phyloP scores from a whole-genome alignment of 805 yeast species.

The Starmerella bacillaris region DNA sequence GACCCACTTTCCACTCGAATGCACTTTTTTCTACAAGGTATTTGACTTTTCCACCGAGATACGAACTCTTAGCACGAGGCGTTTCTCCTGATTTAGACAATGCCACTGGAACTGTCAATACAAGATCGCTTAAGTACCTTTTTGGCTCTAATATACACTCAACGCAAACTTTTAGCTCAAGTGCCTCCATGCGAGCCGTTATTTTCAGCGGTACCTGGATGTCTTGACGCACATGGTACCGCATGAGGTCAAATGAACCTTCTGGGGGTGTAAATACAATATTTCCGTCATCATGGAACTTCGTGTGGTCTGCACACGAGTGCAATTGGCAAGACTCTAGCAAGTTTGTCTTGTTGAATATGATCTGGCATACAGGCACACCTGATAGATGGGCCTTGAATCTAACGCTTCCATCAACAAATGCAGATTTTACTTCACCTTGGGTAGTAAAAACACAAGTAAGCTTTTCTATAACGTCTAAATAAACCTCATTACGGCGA shows the following conservation, averaged over 20 bases:
- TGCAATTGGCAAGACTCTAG: constrained; percentile 72
- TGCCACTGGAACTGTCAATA: constrained; percentile 50
- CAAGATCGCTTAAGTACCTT: constrained; percentile 27
- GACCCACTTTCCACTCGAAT: constrained; percentile 52
- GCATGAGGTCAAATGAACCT: constrained; percentile 69
- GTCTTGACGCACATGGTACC: constrained; percentile 29
- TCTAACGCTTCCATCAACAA: constrained; percentile 57
- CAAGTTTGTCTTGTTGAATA: constrained; percentile 38
- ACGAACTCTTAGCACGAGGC: constrained; percentile 23
- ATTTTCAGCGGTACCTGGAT: constrained; percentile 41
- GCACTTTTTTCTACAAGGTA: constrained; percentile 47
- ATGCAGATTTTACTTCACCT: constrained; percentile 36
- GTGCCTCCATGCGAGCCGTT: constrained; percentile 30
- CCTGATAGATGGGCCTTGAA: constrained; percentile 63
- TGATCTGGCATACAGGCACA: constrained; percentile 67
- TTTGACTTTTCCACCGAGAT: constrained; percentile 64
- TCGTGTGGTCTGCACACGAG: constrained; percentile 61
- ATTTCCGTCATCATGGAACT: constrained; percentile 44
- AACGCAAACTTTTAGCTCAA: constrained; percentile 23
- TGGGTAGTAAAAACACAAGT: constrained; percentile 49
- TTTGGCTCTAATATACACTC: constrained; percentile 9
- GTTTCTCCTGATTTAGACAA: constrained; percentile 28
- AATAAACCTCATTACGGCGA: constrained; percentile 60
- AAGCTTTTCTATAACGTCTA: constrained; percentile 60
- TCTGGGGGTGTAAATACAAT: constrained; percentile 75